Conservation (phyloP, 2,329 filamentous ascomycete species). For the Dactylellina sp. region DNA sequence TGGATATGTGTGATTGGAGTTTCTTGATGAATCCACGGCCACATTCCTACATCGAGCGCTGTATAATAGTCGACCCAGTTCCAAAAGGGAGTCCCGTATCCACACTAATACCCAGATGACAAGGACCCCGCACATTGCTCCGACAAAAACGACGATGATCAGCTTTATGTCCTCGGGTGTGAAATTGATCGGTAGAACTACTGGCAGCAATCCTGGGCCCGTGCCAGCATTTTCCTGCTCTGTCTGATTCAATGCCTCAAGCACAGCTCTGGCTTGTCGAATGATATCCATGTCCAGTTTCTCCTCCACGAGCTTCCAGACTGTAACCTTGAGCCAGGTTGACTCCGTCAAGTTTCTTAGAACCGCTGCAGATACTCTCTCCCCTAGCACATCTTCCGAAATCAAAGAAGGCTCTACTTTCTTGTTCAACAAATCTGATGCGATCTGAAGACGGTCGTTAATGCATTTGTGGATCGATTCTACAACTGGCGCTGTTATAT, state of each 20-base stretch:
- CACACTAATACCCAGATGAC: not conserved
- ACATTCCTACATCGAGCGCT: not conserved
- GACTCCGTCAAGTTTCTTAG: slow-evolving; percentile 8
- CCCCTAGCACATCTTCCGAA: slow-evolving; percentile 3
- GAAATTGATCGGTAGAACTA: not conserved
- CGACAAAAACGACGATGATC: not conserved
- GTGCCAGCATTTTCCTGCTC: not conserved
- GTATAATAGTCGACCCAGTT: not conserved
- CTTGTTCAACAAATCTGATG: not conserved
- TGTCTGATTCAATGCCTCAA: not conserved
- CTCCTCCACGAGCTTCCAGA: slow-evolving; percentile 1
- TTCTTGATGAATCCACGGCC: too few relatives aligned
- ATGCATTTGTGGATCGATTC: not conserved
- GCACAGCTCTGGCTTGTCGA: not conserved
- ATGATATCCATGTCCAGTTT: not conserved
- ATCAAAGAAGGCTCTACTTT: not conserved
- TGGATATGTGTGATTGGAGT: too few relatives aligned
- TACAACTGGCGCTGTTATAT: not conserved
- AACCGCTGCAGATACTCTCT: slow-evolving; percentile 3
- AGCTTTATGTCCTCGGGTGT: not conserved
- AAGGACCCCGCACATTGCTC: not conserved
- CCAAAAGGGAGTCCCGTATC: not conserved
- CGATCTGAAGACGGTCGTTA: not conserved
- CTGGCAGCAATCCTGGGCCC: not conserved
- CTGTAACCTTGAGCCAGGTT: not conserved